Conservation (phyloP, 306 rosid genomes). For the Cicer chorassanicum region DNA sequence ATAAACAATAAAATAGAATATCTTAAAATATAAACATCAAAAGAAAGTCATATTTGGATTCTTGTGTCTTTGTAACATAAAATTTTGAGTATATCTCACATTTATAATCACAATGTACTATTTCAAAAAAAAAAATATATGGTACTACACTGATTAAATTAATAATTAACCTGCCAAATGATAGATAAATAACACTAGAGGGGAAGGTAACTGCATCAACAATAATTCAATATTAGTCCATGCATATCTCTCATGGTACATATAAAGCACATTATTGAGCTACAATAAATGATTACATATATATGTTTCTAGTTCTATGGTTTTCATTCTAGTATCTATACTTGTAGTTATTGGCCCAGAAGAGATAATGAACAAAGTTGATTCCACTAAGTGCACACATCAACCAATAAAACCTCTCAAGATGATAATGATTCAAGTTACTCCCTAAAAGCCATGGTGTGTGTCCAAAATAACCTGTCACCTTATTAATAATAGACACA, state of each 20-base stretch:
- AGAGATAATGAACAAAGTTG: slow-evolving; percentile 61
- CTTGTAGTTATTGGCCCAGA: slow-evolving; percentile 68
- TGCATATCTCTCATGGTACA: slow-evolving; percentile 17
- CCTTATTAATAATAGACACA: slow-evolving; percentile 59
- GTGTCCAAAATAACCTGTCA: slow-evolving; percentile 51
- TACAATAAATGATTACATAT: slow-evolving; percentile 22
- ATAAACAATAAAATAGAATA: too few species aligned
- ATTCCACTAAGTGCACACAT: slow-evolving; percentile 71
- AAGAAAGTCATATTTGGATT: too few species aligned
- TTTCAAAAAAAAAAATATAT: too few species aligned
- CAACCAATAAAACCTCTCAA: slow-evolving; percentile 83
- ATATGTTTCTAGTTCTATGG: background rate
- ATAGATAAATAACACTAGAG: background rate
- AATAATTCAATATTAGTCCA: slow-evolving; percentile 36
- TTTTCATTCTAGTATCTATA: slow-evolving; percentile 46
- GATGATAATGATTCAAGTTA: slow-evolving; percentile 70
- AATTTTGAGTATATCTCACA: too few species aligned
- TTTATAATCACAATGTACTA: too few species aligned
- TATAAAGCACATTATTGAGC: background rate
- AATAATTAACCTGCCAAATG: background rate
- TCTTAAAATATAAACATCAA: too few species aligned
- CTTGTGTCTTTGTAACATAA: too few species aligned
- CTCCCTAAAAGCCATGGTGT: slow-evolving; percentile 68
- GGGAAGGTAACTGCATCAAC: slow-evolving; percentile 12
- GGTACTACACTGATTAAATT: background rate